These are phyloP conservation scores for Fusarium tjaetaba DNA, from an alignment of 2,329 filamentous ascomycete species.

Conservation along the genomic window DNA sequence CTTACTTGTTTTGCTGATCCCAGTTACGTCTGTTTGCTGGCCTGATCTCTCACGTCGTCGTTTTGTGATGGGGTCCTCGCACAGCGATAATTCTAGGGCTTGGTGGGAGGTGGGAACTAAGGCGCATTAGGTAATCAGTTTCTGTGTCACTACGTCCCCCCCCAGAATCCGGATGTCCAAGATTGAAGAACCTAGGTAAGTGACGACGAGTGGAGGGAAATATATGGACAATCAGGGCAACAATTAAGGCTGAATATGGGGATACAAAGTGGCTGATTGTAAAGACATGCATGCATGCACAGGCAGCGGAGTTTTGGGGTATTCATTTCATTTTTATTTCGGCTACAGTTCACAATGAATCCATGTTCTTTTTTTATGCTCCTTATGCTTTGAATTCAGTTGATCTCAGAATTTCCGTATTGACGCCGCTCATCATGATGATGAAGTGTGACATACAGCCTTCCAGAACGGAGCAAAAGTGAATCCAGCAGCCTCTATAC, in stretches of 20 bases:
- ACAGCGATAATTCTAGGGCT: constrained; percentile 58
- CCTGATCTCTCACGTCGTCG: constrained; percentile 47
- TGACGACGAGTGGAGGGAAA: constrained; percentile 17
- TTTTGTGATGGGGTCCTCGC: constrained; percentile 54
- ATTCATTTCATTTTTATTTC: constrained; percentile 46
- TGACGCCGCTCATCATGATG: constrained; percentile 72
- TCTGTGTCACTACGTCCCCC: constrained; percentile 19
- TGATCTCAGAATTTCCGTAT: constrained; percentile 67
- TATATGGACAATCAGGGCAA: neutral
- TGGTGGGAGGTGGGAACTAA: constrained; percentile 52
- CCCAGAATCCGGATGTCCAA: neutral
- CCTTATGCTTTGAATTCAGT: constrained; percentile 53
- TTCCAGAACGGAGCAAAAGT: constrained; percentile 67
- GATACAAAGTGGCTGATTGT: neutral
- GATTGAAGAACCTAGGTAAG: neutral
- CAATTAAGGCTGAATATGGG: constrained; percentile 9
- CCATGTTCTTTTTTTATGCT: constrained; percentile 43
- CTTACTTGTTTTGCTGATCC: constrained; percentile 52
- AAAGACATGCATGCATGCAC: neutral
- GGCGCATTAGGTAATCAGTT: constrained; percentile 53
- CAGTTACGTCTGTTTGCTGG: constrained; percentile 46
- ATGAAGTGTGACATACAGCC: constrained; percentile 72
- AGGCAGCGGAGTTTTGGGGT: constrained; percentile 31
- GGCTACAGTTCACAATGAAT: constrained; percentile 48
- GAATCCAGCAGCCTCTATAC: constrained; percentile 67